Evolutionary conservation across 2,329 filamentous ascomycete genomes (phyloP).

Genomic region (Xylaria sp.): DNA sequence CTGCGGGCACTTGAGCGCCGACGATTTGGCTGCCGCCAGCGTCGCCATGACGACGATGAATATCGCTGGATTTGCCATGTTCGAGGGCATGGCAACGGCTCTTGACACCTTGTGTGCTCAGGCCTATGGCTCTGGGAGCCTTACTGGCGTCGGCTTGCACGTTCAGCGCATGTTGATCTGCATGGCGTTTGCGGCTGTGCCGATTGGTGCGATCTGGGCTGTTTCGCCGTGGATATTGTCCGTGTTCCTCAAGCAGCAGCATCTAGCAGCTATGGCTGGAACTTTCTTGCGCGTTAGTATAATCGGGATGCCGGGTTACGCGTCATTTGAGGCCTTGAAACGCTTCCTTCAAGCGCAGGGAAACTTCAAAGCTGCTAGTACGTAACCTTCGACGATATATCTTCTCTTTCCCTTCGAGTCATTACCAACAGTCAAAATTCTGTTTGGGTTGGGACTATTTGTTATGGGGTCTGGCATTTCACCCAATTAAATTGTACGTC

Average conservation of each 20-base stretch:
- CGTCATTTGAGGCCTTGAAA: conserved; percentile 64
- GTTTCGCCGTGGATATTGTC: conserved; percentile 58
- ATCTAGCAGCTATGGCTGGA: conserved; percentile 60
- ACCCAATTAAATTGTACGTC: background rate
- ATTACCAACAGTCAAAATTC: background rate
- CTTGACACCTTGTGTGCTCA: conserved; percentile 63
- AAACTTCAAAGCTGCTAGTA: conserved; percentile 58
- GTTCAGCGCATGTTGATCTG: conserved; percentile 63
- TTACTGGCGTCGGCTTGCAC: conserved; percentile 60
- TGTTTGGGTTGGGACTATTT: too few relatives aligned
- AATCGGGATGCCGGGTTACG: conserved; percentile 63
- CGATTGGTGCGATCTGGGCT: conserved; percentile 61
- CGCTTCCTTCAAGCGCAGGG: conserved; percentile 66
- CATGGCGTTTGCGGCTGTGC: conserved; percentile 58
- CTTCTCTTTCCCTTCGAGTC: background rate
- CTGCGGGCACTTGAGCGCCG: conserved; percentile 62
- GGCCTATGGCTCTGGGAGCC: conserved; percentile 61
- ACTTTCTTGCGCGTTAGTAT: conserved; percentile 60
- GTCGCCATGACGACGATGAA: conserved; percentile 64
- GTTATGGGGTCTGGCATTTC: background rate
- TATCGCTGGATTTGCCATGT: conserved; percentile 62
- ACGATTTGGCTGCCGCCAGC: conserved; percentile 63
- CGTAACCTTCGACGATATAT: background rate
- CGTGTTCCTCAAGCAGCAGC: conserved; percentile 58
- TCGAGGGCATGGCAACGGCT: conserved; percentile 62